phyloP scores from a whole-genome alignment of 2,329 filamentous ascomycete species.

The Lecanosticta acicola region DNA sequence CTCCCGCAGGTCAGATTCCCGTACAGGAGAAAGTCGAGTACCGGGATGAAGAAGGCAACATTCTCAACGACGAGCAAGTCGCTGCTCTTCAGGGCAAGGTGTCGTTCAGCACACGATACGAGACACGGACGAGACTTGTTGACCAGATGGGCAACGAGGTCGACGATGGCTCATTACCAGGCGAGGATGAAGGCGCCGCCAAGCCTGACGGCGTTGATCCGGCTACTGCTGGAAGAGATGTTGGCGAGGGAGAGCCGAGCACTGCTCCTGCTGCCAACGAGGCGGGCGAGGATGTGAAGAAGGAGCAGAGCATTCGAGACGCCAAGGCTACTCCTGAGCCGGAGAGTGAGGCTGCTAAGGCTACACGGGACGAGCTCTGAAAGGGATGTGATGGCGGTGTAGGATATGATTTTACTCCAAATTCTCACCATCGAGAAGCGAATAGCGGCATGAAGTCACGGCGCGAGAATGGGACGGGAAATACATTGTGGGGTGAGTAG shows the following conservation, averaged over 20 bases:
- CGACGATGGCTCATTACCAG: conserved; percentile 32
- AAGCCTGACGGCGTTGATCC: conserved; percentile 42
- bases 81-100: conserved; percentile 83
- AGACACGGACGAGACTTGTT: conserved; percentile 83
- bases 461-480: not conserved
- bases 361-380: conserved; percentile 26
- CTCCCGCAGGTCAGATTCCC: conserved; percentile 26
- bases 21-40: conserved; percentile 86
- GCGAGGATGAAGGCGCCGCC: conserved; percentile 43
- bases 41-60: conserved; percentile 86
- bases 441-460: not conserved
- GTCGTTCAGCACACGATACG: conserved; percentile 90
- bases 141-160: conserved; percentile 76
- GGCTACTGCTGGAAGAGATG: conserved; percentile 48
- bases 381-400: not conserved
- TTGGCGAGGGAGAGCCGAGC: conserved; percentile 33
- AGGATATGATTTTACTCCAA: not conserved
- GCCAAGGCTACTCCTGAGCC: conserved; percentile 24
- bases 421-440: not conserved
- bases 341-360: conserved; percentile 16
- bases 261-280: conserved; percentile 38
- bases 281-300: conserved; percentile 37
- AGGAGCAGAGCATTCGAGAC: conserved; percentile 41
- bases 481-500: not conserved
- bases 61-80: conserved; percentile 79